Percentiles rank a stretch among this genome's conserved stretches.
Evolutionary conservation across 768 basidiomycete species (phyloP).

Genomic region (Peribolospora kevripleyi): DNA sequence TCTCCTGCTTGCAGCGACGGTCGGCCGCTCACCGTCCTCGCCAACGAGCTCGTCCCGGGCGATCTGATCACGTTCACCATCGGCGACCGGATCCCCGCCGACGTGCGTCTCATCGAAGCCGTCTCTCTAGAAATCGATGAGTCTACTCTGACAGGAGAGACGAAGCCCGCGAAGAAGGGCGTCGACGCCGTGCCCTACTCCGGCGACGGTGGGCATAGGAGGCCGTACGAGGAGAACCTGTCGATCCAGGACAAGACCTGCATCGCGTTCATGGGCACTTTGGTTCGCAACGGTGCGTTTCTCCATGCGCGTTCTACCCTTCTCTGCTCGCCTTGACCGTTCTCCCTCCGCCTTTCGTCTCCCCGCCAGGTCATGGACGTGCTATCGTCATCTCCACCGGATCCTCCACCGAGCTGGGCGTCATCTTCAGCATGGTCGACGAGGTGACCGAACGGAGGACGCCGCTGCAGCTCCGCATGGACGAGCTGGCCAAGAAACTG

Average conservation of each 20-base stretch:
- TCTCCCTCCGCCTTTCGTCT: not conserved
- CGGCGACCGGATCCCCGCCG: constrained; percentile 83
- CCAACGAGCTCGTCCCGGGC: constrained; percentile 89
- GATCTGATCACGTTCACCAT: constrained; percentile 73
- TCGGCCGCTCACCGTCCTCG: constrained; percentile 52
- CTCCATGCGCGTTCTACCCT: not conserved
- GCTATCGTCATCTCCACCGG: constrained; percentile 76
- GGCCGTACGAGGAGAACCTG: constrained; percentile 12
- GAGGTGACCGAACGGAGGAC: constrained; percentile 75
- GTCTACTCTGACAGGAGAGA: constrained; percentile 84
- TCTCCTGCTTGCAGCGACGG: constrained; percentile 26
- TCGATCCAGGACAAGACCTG: constrained; percentile 62
- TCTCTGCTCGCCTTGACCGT: not conserved
- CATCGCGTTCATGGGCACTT: constrained; percentile 85
- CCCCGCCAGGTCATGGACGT: constrained; percentile 38
- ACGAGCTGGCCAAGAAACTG: constrained; percentile 78
- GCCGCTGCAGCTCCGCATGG: constrained; percentile 80
- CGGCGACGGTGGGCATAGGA: constrained; percentile 20
- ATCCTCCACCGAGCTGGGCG: constrained; percentile 71
- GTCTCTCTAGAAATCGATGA: constrained; percentile 85
- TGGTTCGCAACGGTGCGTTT: constrained; percentile 56
- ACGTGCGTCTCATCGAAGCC: constrained; percentile 57
- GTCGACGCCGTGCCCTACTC: constrained; percentile 30
- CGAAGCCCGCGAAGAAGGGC: constrained; percentile 47
- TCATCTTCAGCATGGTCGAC: constrained; percentile 96